phyloP scores from a whole-genome alignment of 2,329 filamentous ascomycete genomes.

The Fusarium tupiense region DNA sequence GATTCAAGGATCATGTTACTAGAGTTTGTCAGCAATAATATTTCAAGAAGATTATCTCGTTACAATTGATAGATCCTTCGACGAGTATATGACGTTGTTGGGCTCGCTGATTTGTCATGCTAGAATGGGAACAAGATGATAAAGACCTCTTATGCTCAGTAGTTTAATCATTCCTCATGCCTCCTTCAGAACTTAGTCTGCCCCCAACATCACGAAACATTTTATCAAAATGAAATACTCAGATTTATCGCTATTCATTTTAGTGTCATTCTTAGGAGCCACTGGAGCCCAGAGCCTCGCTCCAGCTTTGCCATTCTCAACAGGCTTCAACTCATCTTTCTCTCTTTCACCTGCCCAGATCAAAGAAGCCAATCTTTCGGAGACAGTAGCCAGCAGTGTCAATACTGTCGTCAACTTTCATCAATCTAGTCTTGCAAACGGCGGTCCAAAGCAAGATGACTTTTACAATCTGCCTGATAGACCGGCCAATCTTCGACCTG shows the following conservation, averaged over 20 bases:
- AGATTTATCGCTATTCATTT: not conserved
- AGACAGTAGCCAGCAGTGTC: constrained; percentile 2
- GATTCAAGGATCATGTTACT: too few relatives aligned
- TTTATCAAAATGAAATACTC: not conserved
- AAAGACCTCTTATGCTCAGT: not conserved
- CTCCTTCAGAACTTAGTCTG: too few relatives aligned
- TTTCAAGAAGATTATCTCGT: fast-evolving
- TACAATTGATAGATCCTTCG: not conserved
- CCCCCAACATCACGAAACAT: fast-evolving
- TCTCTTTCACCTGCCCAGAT: constrained; percentile 7
- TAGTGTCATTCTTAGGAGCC: fast-evolving
- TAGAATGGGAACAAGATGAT: not conserved
- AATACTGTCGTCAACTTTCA: constrained; percentile 21
- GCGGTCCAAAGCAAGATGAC: constrained; percentile 27
- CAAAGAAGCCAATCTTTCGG: not conserved
- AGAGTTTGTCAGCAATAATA: not conserved
- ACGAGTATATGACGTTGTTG: not conserved
- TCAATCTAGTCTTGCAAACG: constrained; percentile 22
- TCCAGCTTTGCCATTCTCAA: not conserved
- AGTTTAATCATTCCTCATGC: not conserved
- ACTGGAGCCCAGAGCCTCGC: not conserved
- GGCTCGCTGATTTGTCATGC: not conserved
- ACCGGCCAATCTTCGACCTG: not conserved
- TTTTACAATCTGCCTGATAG: constrained; percentile 21
- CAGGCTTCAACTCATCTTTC: constrained; percentile 31